phyloP scores from a whole-genome alignment of 306 rosid species.

The Bauhinia variegata region DNA sequence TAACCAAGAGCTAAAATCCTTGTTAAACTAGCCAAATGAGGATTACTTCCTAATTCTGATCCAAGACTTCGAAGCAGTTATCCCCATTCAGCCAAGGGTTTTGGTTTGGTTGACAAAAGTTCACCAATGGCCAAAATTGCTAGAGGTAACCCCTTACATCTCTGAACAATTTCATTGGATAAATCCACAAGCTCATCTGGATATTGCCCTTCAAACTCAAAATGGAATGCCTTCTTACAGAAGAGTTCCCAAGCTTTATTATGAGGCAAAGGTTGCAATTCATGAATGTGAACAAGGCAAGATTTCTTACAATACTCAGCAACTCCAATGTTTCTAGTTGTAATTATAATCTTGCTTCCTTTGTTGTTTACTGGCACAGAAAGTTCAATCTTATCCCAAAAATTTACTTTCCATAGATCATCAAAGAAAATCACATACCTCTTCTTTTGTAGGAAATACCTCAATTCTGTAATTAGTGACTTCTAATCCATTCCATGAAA shows the following conservation, averaged over 20 bases:
- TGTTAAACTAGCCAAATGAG: not conserved
- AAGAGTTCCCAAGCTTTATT: constrained; percentile 12
- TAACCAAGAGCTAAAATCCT: not conserved
- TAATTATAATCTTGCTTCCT: not conserved
- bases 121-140: constrained; percentile 13
- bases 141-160: constrained; percentile 11
- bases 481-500: not conserved
- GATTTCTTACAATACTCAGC: not conserved
- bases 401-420: not conserved
- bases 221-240: not conserved
- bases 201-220: not conserved
- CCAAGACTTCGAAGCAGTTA: not conserved
- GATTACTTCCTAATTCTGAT: not conserved
- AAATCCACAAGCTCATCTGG: not conserved
- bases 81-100: not conserved
- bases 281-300: not conserved
- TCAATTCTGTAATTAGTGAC: not conserved
- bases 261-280: not conserved
- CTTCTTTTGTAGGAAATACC: not conserved
- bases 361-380: not conserved
- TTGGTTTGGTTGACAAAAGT: constrained; percentile 1
- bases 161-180: not conserved
- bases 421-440: constrained; percentile 4
- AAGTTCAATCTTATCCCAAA: not conserved
- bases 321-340: not conserved